Base-by-base conservation (phyloP, 1,284 basidiomycete species). In the Sporisorium reilianum region DNA sequence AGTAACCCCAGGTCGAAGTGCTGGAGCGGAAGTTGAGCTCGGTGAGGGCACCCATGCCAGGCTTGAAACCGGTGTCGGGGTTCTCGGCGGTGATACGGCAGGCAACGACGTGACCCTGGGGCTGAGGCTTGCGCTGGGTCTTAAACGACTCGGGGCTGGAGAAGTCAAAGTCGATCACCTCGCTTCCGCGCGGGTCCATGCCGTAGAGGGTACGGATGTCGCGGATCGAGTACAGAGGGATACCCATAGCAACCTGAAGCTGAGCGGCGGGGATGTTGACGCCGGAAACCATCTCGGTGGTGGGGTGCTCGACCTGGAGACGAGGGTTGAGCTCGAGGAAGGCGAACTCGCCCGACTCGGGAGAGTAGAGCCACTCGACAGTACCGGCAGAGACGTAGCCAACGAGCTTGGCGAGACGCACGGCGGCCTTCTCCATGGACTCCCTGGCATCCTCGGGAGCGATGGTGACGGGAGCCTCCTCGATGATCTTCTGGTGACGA, bases 1-100 rank as follows among this genome's bases (percentile, higher is more conserved):
- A 99, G 88, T 99, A 87, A 80, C 97, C 97, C 97, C 97, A 99
- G 62, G 80, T 81, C 34, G 80, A 80, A 42, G 95, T 97, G 86
- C 93, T 97, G 38, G 95, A 98, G 58, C 97, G 92, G 91, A 99
- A 99, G 87, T 99, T 99, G 83, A 99, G 92, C 86, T 99, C 97
- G 85, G 97, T 95, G 14, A 99, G 88, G 45, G 93, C 92, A 81
- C 97, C 97, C 16, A 94, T 96, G 9, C 96, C 98, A 3, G 97
- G 97, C 87, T 99, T 99, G 90, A 99, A 99, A n/a, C 97, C 97
- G 18, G 96, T 96, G 84, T 99, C 97, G 23, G 97, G 97, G 86
- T 99, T 99, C 87, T 99, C 97, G 46, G 96, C 96, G 5, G 97
- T 99, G 86, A 99, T 99, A 85, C 97, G 95, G 79, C 98, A 97